These are phyloP conservation scores for Tarenaya hassleriana DNA, from an alignment of 345 rosid genomes.

Conservation along the genomic window DNA sequence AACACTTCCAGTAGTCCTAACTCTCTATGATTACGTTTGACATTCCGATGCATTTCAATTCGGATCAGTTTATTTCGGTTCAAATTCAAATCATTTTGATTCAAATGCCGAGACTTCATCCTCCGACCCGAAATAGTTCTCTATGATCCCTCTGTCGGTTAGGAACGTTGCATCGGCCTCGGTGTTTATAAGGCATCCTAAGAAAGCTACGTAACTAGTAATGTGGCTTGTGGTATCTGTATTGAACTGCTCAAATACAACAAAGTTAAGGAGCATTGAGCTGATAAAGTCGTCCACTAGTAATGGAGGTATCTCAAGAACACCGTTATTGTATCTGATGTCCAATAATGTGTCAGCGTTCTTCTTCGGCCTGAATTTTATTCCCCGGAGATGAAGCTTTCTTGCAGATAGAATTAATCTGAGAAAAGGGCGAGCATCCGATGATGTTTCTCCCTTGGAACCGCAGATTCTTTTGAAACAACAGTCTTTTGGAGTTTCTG, in stretches of 20 bases:
- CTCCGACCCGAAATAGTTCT: slow-evolving; percentile 50
- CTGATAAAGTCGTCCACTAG: slow-evolving; percentile 37
- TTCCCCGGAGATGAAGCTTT: slow-evolving; percentile 44
- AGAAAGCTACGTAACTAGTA: slow-evolving; percentile 43
- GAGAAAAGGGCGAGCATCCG: slow-evolving; percentile 15
- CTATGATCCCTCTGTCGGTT: slow-evolving; percentile 35
- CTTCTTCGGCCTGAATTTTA: slow-evolving; percentile 28
- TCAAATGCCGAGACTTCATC: slow-evolving; percentile 40
- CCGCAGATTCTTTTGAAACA: too few species aligned
- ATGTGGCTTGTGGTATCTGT: slow-evolving; percentile 37
- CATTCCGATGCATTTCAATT: slow-evolving; percentile 40
- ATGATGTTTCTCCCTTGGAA: slow-evolving; percentile 12
- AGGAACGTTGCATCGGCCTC: slow-evolving; percentile 43
- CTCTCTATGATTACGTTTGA: too few species aligned
- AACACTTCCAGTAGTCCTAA: slow-evolving; percentile 36
- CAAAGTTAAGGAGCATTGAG: slow-evolving; percentile 41
- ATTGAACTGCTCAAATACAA: slow-evolving; percentile 50
- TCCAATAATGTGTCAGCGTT: slow-evolving; percentile 39
- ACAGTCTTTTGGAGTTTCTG: too few species aligned
- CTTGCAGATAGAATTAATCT: slow-evolving; percentile 34
- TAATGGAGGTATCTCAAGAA: slow-evolving; percentile 41
- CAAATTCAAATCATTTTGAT: too few species aligned
- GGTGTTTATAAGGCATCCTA: slow-evolving; percentile 47
- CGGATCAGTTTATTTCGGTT: too few species aligned
- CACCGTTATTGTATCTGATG: slow-evolving; percentile 36